Conservation (phyloP, 2,329 filamentous ascomycete genomes). For the Triangularia verruculosa region DNA sequence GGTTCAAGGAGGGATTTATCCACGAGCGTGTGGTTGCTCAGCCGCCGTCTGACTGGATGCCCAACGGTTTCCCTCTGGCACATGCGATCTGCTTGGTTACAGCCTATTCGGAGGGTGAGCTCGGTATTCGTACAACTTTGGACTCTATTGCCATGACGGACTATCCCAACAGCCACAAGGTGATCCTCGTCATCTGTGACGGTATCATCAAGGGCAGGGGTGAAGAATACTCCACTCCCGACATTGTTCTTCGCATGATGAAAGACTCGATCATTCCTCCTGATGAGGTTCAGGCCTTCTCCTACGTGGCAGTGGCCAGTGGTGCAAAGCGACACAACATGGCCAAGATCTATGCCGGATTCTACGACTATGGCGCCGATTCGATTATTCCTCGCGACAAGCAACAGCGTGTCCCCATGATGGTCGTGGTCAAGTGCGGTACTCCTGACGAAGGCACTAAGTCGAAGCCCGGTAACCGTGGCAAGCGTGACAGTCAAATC, state of each 20-base stretch:
- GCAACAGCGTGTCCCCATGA: conserved; percentile 97
- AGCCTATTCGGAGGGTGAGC: conserved; percentile 91
- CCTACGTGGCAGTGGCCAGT: conserved; percentile 93
- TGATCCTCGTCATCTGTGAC: conserved; percentile 93
- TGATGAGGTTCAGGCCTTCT: conserved; percentile 84
- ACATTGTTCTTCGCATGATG: conserved; percentile 90
- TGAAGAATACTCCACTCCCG: conserved; percentile 81
- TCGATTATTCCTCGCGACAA: conserved; percentile 78
- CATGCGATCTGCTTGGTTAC: conserved; percentile 94
- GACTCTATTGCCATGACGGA: conserved; percentile 97
- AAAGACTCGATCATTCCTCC: conserved; percentile 78
- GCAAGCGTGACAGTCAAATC: conserved; percentile 98
- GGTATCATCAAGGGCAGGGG: conserved; percentile 96
- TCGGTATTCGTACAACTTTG: conserved; percentile 87
- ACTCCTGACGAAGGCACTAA: conserved; percentile 80
- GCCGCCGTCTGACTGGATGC: conserved; percentile 94
- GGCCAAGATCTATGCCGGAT: conserved; percentile 97
- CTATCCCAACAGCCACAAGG: conserved; percentile 98
- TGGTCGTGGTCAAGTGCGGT: conserved; percentile 92
- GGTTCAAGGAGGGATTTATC: conserved; percentile 63
- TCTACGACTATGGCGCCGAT: conserved; percentile 89
- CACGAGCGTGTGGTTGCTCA: conserved; percentile 95
- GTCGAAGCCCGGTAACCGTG: conserved; percentile 91
- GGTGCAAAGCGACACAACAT: conserved; percentile 98
- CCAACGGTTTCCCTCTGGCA: conserved; percentile 90